Conservation (phyloP, 139 green algal species). For the Diplosphaera chodatii region DNA sequence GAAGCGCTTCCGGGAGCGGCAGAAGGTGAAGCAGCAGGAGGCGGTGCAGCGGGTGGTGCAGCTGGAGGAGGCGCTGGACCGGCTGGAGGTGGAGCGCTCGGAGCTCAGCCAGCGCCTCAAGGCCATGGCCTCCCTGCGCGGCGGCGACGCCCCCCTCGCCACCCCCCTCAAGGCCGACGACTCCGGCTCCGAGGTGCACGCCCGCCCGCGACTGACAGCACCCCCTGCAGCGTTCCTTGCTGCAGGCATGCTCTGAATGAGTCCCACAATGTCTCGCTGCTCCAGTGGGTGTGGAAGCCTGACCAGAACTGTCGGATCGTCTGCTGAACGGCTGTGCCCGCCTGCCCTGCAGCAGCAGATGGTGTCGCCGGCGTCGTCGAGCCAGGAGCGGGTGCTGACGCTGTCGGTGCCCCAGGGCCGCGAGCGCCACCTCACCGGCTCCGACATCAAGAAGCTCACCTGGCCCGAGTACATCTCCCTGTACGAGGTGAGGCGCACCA, state of each 20-base stretch:
- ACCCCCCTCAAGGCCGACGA: background rate
- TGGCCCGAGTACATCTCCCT: background rate
- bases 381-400: background rate
- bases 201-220: too few relatives aligned
- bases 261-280: too few relatives aligned
- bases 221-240: too few relatives aligned
- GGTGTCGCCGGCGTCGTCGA: background rate
- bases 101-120: background rate
- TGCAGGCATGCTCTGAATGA: too few relatives aligned
- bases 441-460: background rate
- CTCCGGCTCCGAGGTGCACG: background rate
- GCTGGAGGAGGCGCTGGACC: constrained; percentile 1
- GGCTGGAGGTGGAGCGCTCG: background rate
- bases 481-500: background rate
- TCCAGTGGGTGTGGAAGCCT: too few relatives aligned
- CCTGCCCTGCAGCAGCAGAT: background rate
- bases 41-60: constrained; percentile 1
- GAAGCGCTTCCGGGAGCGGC: background rate
- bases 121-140: background rate
- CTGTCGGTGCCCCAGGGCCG: background rate
- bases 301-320: too few relatives aligned
- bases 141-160: too few relatives aligned
- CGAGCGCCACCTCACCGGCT: background rate
- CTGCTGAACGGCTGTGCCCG: too few relatives aligned
- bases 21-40: background rate